Percentiles rank a stretch among this genome's conserved stretches.
Evolutionary conservation across 768 basidiomycete genomes (phyloP).

Genomic region (Tephrocybe sp.): DNA sequence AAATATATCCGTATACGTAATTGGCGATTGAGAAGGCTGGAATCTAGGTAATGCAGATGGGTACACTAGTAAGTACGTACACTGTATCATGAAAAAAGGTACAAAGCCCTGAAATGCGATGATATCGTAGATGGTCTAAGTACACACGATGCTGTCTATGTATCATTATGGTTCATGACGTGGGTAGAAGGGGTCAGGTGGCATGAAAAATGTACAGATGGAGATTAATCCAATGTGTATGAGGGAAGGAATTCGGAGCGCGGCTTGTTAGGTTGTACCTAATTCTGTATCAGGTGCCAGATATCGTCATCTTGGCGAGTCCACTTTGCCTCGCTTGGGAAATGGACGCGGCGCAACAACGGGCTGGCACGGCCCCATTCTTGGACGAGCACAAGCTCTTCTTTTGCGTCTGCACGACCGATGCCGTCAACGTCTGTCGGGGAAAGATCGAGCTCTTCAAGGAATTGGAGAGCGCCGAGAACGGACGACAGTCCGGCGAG

Average conservation of each 20-base stretch:
- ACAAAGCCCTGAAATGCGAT: background rate
- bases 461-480: constrained; percentile 44
- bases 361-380: constrained; percentile 58
- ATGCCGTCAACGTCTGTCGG: constrained; percentile 51
- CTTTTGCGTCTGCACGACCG: constrained; percentile 39
- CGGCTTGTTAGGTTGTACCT: background rate
- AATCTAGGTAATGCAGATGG: too few species aligned
- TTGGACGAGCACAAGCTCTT: constrained; percentile 49
- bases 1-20: too few species aligned
- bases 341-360: constrained; percentile 48
- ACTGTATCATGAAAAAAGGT: background rate
- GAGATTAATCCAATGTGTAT: background rate
- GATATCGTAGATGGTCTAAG: background rate
- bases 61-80: too few species aligned
- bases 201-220: background rate
- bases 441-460: constrained; percentile 57
- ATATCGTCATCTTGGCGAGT: constrained; percentile 27
- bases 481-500: constrained; percentile 60
- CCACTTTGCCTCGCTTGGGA: constrained; percentile 59
- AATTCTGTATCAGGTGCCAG: constrained; percentile 28
- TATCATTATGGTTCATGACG: background rate
- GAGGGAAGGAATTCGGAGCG: constrained; percentile 3
- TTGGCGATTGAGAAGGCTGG: too few species aligned
- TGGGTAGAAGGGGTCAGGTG: background rate
- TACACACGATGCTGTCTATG: too few species aligned